Conservation (phyloP, 192 early-diverging fungal species). For the Dissophora globulifera region DNA sequence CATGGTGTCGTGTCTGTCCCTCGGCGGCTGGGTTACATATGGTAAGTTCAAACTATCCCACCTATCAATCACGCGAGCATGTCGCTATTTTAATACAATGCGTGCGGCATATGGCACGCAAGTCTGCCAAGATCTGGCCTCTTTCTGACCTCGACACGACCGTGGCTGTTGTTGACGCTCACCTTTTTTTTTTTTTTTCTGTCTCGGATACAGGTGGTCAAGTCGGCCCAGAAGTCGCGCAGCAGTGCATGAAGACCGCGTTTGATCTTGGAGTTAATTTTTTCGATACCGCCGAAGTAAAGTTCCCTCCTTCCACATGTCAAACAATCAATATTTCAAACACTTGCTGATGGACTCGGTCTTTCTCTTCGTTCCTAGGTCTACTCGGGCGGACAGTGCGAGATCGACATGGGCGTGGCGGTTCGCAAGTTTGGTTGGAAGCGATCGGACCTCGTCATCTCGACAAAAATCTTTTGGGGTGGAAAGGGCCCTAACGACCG, state of each 20-base stretch:
- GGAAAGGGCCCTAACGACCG: slow-evolving; percentile 81
- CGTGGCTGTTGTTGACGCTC: too few relatives aligned
- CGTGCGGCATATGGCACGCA: too few relatives aligned
- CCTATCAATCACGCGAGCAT: background rate
- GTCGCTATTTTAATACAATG: too few relatives aligned
- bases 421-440: slow-evolving; percentile 79
- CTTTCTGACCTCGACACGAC: too few relatives aligned
- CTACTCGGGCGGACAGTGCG: slow-evolving; percentile 70
- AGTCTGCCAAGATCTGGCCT: too few relatives aligned
- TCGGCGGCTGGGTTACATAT: slow-evolving; percentile 82
- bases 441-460: slow-evolving; percentile 80
- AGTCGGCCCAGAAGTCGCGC: slow-evolving; percentile 61
- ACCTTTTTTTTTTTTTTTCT: background rate
- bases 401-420: slow-evolving; percentile 80
- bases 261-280: slow-evolving; percentile 83
- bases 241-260: slow-evolving; percentile 73
- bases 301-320: slow-evolving; percentile 34
- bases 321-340: too few relatives aligned
- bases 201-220: slow-evolving; percentile 20
- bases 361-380: slow-evolving; percentile 15
- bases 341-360: too few relatives aligned
- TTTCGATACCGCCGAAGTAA: slow-evolving; percentile 77
- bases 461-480: slow-evolving; percentile 84
- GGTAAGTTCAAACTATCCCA: slow-evolving; percentile 46
- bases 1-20: slow-evolving; percentile 75